phyloP scores from a whole-genome alignment of 2,329 filamentous ascomycete genomes.

The Mycosphaerella arachidis region DNA sequence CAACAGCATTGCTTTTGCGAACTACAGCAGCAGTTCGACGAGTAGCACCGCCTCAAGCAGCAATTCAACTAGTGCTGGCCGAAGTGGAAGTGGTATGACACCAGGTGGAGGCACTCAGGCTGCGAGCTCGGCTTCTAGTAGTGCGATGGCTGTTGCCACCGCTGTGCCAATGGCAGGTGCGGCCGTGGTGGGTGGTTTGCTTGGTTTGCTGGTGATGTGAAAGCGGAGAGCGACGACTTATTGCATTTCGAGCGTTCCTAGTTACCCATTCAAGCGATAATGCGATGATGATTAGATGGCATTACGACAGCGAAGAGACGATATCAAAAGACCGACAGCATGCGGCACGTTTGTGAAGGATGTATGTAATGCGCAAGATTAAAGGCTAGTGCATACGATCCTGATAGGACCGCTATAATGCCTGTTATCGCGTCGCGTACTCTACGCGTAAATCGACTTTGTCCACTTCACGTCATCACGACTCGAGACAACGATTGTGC shows the following conservation, averaged over 20 bases:
- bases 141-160: constrained; percentile 3
- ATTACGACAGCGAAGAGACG: neutral
- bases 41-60: neutral
- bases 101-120: neutral
- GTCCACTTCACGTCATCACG: neutral
- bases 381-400: neutral
- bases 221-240: neutral
- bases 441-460: neutral
- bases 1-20: constrained; percentile 3
- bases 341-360: too few species aligned
- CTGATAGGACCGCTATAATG: neutral
- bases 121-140: constrained; percentile 4
- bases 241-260: constrained; percentile 1
- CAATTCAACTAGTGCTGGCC: constrained; percentile 1
- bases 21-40: neutral
- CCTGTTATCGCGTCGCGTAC: neutral
- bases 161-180: constrained; percentile 2
- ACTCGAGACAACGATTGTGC: neutral
- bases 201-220: constrained; percentile 16
- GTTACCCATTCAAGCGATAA: constrained; percentile 13
- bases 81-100: neutral
- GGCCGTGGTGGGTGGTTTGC: constrained; percentile 13
- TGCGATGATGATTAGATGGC: neutral
- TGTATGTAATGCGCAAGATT: neutral
- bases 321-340: too few species aligned